These are phyloP conservation scores for Liquidambar formosana DNA, from an alignment of 164 flowering plant genomes.

Conservation along the genomic window DNA sequence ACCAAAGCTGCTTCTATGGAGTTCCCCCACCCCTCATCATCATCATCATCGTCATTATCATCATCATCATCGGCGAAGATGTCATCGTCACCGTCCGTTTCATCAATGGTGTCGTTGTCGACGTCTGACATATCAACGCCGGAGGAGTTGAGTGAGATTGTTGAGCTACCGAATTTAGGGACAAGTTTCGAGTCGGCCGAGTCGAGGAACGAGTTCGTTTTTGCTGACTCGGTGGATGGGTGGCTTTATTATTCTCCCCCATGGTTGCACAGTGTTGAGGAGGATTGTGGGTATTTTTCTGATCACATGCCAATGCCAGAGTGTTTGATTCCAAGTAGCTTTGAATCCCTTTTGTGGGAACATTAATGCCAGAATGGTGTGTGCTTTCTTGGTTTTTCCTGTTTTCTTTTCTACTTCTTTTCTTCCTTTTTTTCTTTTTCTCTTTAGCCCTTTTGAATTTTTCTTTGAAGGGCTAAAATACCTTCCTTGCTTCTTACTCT, in stretches of 20 bases:
- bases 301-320: conserved; percentile 25
- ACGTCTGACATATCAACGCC: conserved; percentile 18
- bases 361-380: conserved; percentile 12
- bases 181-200: conserved; percentile 32
- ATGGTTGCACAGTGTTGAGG: conserved; percentile 17
- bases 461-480: conserved; percentile 2
- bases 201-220: conserved; percentile 27
- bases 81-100: not conserved
- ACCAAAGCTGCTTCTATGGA: conserved; percentile 56
- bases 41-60: conserved; percentile 6
- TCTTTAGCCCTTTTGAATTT: not conserved
- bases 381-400: not conserved
- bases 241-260: conserved; percentile 24
- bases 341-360: conserved; percentile 41
- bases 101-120: not conserved
- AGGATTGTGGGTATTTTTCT: conserved; percentile 11
- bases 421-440: not conserved
- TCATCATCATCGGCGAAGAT: conserved; percentile 9
- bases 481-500: conserved; percentile 9
- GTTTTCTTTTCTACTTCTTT: not conserved
- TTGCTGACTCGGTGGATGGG: conserved; percentile 29
- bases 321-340: conserved; percentile 16
- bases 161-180: conserved; percentile 48
- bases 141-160: conserved; percentile 52
- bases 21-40: not conserved